phyloP scores from a whole-genome alignment of 306 rosid species.

The Mucuna pruriens region DNA sequence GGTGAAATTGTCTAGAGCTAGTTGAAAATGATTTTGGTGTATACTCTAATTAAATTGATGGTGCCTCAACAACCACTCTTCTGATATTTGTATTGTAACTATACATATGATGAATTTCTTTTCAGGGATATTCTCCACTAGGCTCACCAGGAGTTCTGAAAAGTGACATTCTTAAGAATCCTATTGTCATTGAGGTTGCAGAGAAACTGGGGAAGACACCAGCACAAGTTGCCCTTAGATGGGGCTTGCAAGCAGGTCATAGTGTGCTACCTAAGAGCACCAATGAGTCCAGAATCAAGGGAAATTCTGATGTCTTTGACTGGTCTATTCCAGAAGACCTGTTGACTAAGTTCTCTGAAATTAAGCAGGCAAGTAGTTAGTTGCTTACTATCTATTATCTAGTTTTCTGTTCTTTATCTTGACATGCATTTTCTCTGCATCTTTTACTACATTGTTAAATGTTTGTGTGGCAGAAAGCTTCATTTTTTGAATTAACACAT shows the following conservation, averaged over 20 bases:
- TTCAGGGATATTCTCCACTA: constrained; percentile 68
- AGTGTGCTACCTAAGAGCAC: constrained; percentile 80
- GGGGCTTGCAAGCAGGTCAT: constrained; percentile 80
- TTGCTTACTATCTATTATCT: background rate
- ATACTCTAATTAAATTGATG: background rate
- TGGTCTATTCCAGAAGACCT: constrained; percentile 70
- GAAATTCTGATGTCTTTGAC: constrained; percentile 56
- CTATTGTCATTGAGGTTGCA: constrained; percentile 47
- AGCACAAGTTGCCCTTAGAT: constrained; percentile 75
- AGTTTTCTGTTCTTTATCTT: background rate
- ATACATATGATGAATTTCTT: background rate
- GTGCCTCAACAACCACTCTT: background rate
- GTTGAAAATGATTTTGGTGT: background rate
- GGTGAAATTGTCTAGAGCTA: background rate
- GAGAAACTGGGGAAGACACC: constrained; percentile 68
- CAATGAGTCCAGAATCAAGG: constrained; percentile 53
- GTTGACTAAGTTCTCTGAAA: constrained; percentile 49
- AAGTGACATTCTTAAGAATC: constrained; percentile 53
- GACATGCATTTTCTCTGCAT: background rate
- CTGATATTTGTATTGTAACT: background rate
- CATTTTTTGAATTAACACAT: constrained; percentile 2
- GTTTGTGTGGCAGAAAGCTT: background rate
- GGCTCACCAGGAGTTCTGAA: constrained; percentile 61
- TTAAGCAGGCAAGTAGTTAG: constrained; percentile 62
- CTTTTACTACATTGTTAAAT: background rate